Conservation (phyloP, 768 basidiomycete species). For the Suillus americanus region DNA sequence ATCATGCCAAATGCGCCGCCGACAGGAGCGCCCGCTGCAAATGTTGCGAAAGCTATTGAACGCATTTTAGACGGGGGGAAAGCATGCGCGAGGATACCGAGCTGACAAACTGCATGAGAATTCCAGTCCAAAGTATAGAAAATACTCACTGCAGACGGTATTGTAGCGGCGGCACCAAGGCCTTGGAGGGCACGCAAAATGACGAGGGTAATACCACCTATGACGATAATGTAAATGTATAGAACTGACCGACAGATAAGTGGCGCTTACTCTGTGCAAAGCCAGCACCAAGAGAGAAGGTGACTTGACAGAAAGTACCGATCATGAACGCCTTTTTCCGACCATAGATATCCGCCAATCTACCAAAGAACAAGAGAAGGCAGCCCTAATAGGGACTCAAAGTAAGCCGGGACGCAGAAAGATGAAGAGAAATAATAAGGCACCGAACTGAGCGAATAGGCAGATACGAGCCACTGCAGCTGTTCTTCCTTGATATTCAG, state of each 20-base stretch:
- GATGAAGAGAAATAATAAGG: constrained; percentile 16
- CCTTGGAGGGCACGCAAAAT: constrained; percentile 80
- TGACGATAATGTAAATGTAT: background rate
- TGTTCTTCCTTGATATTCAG: constrained; percentile 50
- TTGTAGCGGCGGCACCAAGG: constrained; percentile 72
- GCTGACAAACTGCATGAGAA: constrained; percentile 32
- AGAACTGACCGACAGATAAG: background rate
- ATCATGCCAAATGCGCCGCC: constrained; percentile 72
- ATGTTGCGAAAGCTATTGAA: constrained; percentile 78
- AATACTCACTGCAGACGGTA: constrained; percentile 63
- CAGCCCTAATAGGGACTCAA: constrained; percentile 62
- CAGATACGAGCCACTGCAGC: constrained; percentile 68
- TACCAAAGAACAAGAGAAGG: constrained; percentile 71
- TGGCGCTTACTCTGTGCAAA: constrained; percentile 50
- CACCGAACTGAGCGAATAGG: constrained; percentile 67
- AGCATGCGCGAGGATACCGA: constrained; percentile 79
- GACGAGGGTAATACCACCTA: constrained; percentile 60
- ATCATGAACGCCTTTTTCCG: constrained; percentile 64
- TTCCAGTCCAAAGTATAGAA: background rate
- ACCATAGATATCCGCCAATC: constrained; percentile 80
- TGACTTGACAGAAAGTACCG: constrained; percentile 54
- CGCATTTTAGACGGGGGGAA: constrained; percentile 72
- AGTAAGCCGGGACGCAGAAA: background rate
- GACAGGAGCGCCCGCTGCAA: constrained; percentile 81
- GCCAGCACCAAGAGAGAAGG: constrained; percentile 62